phyloP scores from a whole-genome alignment of 768 basidiomycete species.

The Lactarius indigo region DNA sequence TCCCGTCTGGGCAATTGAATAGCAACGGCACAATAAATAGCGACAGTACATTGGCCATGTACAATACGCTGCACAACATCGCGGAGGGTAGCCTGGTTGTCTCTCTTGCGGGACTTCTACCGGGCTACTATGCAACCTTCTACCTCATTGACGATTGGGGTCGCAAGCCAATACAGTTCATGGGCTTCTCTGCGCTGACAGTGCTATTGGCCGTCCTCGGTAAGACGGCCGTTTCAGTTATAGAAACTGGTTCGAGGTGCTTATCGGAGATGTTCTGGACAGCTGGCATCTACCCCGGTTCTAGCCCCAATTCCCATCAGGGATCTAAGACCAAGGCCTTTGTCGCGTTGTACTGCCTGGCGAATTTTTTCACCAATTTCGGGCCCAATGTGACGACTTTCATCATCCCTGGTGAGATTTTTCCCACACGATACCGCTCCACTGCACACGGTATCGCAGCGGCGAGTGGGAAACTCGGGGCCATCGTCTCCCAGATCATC shows the following conservation, averaged over 20 bases:
- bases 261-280: slow-evolving; percentile 27
- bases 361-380: slow-evolving; percentile 44
- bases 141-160: slow-evolving; percentile 75
- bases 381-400: slow-evolving; percentile 43
- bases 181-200: slow-evolving; percentile 69
- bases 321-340: slow-evolving; percentile 33
- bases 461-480: slow-evolving; percentile 43
- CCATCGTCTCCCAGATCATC: slow-evolving; percentile 39
- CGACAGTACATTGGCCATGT: slow-evolving; percentile 29
- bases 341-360: slow-evolving; percentile 38
- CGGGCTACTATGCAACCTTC: slow-evolving; percentile 67
- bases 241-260: slow-evolving; percentile 30
- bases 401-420: slow-evolving; percentile 43
- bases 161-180: slow-evolving; percentile 74
- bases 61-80: slow-evolving; percentile 57
- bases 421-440: slow-evolving; percentile 43
- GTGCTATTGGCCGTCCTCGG: slow-evolving; percentile 66
- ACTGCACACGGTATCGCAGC: slow-evolving; percentile 44
- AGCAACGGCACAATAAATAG: no score
- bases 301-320: slow-evolving; percentile 34
- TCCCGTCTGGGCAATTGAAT: slow-evolving; percentile 25
- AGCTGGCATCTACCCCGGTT: slow-evolving; percentile 18
- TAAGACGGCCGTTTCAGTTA: slow-evolving; percentile 35
- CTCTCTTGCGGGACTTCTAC: slow-evolving; percentile 73
- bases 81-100: slow-evolving; percentile 74